phyloP scores from a whole-genome alignment of 2,329 filamentous ascomycete species.

The Aspergillus sp. region DNA sequence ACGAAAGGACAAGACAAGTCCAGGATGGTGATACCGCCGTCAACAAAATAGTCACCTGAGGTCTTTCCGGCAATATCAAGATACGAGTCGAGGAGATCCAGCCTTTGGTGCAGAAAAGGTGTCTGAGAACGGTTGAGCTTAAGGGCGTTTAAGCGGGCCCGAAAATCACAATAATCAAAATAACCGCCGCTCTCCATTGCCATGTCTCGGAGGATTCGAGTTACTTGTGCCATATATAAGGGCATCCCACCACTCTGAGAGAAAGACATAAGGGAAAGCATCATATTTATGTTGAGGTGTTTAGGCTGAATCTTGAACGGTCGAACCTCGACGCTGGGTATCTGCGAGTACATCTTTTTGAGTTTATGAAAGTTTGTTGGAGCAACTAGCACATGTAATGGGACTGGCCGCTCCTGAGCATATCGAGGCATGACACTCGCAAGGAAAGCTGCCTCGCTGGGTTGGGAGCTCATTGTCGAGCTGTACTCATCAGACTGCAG shows the following conservation, averaged over 20 bases:
- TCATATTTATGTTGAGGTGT: slow-evolving; percentile 53
- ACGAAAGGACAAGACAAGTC: slow-evolving; percentile 74
- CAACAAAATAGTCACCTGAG: slow-evolving; percentile 14
- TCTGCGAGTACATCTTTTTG: slow-evolving; percentile 44
- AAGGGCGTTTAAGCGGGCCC: slow-evolving; percentile 33
- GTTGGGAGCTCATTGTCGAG: slow-evolving; percentile 30
- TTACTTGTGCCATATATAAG: slow-evolving; percentile 50
- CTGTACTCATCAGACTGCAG: slow-evolving; percentile 58
- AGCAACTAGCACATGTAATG: slow-evolving; percentile 54
- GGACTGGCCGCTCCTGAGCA: slow-evolving; percentile 29
- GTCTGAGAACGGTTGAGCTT: slow-evolving; percentile 52
- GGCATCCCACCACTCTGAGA: slow-evolving; percentile 43
- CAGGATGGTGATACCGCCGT: slow-evolving; percentile 54
- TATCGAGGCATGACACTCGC: slow-evolving; percentile 38
- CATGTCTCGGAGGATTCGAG: slow-evolving; percentile 53
- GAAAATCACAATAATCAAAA: slow-evolving; percentile 51
- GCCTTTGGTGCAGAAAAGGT: slow-evolving; percentile 57
- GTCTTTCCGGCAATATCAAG: slow-evolving; percentile 41
- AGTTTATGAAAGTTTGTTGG: slow-evolving; percentile 49
- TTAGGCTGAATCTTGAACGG: slow-evolving; percentile 19
- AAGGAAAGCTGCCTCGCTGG: slow-evolving; percentile 59
- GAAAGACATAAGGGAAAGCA: slow-evolving; percentile 58
- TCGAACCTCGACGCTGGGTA: slow-evolving; percentile 24
- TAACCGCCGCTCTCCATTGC: slow-evolving; percentile 39
- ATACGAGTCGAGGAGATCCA: slow-evolving; percentile 66